Percentiles rank a stretch among this genome's conserved stretches.
These are phyloP conservation scores for Colletotrichum camelliae DNA, from an alignment of 2,329 filamentous ascomycete genomes.

Conservation along the genomic window DNA sequence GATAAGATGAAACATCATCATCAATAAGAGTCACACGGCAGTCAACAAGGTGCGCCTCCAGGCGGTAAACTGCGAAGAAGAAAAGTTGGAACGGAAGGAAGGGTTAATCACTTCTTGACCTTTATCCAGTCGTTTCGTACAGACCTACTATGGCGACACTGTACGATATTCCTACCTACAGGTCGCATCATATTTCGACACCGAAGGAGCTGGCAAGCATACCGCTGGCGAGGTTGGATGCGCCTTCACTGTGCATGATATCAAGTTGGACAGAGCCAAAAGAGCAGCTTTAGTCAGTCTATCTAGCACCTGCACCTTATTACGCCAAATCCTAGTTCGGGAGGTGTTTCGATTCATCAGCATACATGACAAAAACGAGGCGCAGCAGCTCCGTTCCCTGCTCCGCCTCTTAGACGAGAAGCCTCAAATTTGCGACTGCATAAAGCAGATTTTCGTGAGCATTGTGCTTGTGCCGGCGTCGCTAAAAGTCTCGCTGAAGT, in stretches of 20 bases:
- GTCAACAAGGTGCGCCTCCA: too few relatives aligned
- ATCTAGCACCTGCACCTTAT: neutral
- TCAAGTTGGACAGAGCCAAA: neutral
- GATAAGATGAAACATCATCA: too few relatives aligned
- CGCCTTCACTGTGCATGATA: neutral
- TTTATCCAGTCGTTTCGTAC: neutral
- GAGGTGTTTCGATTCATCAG: neutral
- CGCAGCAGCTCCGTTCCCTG: fast-evolving
- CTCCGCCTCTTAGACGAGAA: neutral
- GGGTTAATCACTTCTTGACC: neutral
- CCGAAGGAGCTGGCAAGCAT: neutral
- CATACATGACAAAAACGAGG: neutral
- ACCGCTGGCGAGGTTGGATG: neutral
- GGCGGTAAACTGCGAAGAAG: too few relatives aligned
- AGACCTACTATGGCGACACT: neutral
- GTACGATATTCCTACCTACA: neutral
- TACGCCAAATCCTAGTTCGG: neutral
- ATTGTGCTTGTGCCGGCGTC: neutral
- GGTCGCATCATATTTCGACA: neutral
- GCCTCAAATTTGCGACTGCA: neutral
- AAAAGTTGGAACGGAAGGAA: too few relatives aligned
- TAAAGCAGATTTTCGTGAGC: neutral
- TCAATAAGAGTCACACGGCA: too few relatives aligned
- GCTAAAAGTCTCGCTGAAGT: neutral
- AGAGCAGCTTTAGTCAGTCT: neutral